These are phyloP conservation scores for Mariannaea sp. DNA, from an alignment of 2,329 filamentous ascomycete species.

Conservation along the genomic window DNA sequence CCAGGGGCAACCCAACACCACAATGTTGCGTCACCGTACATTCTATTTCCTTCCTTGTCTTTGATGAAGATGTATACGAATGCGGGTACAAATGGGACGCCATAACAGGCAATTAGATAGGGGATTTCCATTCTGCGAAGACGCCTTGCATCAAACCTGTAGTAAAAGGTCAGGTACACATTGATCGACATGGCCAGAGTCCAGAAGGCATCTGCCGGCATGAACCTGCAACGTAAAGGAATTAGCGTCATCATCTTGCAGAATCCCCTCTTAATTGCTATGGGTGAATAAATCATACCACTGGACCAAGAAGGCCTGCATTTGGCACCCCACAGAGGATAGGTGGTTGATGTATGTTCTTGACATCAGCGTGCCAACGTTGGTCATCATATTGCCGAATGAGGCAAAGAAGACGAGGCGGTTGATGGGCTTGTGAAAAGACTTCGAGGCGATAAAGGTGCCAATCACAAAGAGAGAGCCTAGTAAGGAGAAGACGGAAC, in stretches of 20 bases:
- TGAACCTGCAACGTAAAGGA: slow-evolving; percentile 70
- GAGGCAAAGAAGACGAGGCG: slow-evolving; percentile 83
- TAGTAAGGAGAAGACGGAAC: slow-evolving; percentile 72
- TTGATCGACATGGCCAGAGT: slow-evolving; percentile 83
- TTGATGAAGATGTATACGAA: slow-evolving; percentile 69
- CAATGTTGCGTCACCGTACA: slow-evolving; percentile 76
- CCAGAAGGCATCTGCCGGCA: slow-evolving; percentile 77
- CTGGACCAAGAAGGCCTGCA: slow-evolving; percentile 81
- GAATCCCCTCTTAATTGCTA: too few species aligned
- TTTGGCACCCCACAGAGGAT: slow-evolving; percentile 63
- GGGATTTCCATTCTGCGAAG: slow-evolving; percentile 71
- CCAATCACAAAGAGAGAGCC: slow-evolving; percentile 73
- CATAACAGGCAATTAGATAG: slow-evolving; percentile 74
- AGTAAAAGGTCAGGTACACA: slow-evolving; percentile 81
- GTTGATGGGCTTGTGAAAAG: slow-evolving; percentile 87
- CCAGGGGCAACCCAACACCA: slow-evolving; percentile 78
- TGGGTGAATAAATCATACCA: slow-evolving; percentile 63
- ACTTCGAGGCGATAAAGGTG: slow-evolving; percentile 69
- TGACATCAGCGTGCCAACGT: slow-evolving; percentile 76
- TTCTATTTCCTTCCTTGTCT: slow-evolving; percentile 53
- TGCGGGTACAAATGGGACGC: slow-evolving; percentile 71
- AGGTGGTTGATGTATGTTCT: slow-evolving; percentile 59
- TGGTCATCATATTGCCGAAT: slow-evolving; percentile 79
- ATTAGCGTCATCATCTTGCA: slow-evolving; percentile 20
- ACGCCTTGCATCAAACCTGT: slow-evolving; percentile 67